Evolutionary conservation across 108 stramenopile genomes (phyloP), one percentile per base, ranked within the genome.

Genomic region (Nitzschia putrida): DNA sequence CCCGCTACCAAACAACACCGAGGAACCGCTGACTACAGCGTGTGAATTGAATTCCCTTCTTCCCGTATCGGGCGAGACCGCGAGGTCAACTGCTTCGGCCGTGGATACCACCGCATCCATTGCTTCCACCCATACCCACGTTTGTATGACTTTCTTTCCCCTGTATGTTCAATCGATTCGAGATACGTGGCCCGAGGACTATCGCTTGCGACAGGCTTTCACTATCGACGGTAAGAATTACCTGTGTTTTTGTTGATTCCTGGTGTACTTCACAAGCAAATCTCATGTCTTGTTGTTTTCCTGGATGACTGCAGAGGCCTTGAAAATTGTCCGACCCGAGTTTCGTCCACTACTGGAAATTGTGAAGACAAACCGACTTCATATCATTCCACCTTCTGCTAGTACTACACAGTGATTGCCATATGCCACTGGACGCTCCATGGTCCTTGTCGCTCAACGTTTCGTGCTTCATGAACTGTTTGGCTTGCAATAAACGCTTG

Each of bases 121-220:
- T 18, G 14, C 47, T 18, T 18, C 61, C 22, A 61, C 71, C 5
- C 66, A 71, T 47, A 65, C 73, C 18, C 75, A 80, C 38, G 70
- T 79, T 22, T 76, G 81, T 13, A 52, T 83, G 64, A 64, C 61
- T 14, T 73, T 87, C 29, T 88, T 88, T 64, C 80, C 83, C 5
- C 61, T 91, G 22, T 80, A 85, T 37, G 84, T 91, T 18, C 66
- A 78, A 13, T 80, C 85, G 34, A 73, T 88, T 13, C 78, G 78
- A 44, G 59, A 80, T 12, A 70, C 73, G 37, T 91, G 90, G 90
- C 90, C 90, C 7, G 88, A 91, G 60, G 71, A 73, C 45, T 79
- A 75, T 6, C 73, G 84, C 3, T 37, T 68, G 20, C 60, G 84
- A 14, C 72, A 82, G 57, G 43, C 77, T 8, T 74, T 82, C 16